Conservation (phyloP, 2,329 filamentous ascomycete genomes). For the Diaporthe ampelina region DNA sequence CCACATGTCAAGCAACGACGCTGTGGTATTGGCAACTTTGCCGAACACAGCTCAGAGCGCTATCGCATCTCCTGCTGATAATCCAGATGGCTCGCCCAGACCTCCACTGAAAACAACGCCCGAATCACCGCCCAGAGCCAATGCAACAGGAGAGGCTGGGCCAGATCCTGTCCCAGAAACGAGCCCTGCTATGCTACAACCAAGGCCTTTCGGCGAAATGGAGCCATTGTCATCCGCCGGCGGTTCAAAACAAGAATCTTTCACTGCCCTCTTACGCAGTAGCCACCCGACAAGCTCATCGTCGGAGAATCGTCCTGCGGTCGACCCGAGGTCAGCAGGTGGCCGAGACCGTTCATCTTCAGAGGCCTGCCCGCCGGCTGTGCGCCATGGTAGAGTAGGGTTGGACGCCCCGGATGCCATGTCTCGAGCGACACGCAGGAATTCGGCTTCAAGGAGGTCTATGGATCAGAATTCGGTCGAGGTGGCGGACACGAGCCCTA, state of each 20-base stretch:
- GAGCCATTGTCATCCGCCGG: slow-evolving; percentile 18
- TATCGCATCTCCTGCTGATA: not conserved
- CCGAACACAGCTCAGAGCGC: slow-evolving; percentile 36
- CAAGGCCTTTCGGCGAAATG: slow-evolving; percentile 16
- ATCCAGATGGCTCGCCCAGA: slow-evolving; percentile 30
- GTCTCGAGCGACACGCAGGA: not conserved
- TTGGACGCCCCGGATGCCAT: not conserved
- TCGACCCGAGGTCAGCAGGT: not conserved
- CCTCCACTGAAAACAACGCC: not conserved
- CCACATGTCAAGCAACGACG: slow-evolving; percentile 32
- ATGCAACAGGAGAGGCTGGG: slow-evolving; percentile 14
- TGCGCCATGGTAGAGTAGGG: not conserved
- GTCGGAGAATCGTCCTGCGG: not conserved
- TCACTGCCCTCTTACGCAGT: not conserved
- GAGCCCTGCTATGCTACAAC: slow-evolving; percentile 46
- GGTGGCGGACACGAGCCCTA: not conserved
- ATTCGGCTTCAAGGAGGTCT: not conserved
- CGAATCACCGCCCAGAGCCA: not conserved
- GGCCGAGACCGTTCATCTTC: not conserved
- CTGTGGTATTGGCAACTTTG: slow-evolving; percentile 31
- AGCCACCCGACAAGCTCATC: not conserved
- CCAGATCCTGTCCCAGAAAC: slow-evolving; percentile 50
- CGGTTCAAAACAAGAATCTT: slow-evolving; percentile 15
- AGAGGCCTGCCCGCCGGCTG: not conserved
- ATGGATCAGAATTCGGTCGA: not conserved